A percentile compares a stretch with the other conserved stretches of the same genome.
These are phyloP conservation scores for Ceratocystis variospora DNA, from an alignment of 2,329 filamentous ascomycete species.

Conservation along the genomic window DNA sequence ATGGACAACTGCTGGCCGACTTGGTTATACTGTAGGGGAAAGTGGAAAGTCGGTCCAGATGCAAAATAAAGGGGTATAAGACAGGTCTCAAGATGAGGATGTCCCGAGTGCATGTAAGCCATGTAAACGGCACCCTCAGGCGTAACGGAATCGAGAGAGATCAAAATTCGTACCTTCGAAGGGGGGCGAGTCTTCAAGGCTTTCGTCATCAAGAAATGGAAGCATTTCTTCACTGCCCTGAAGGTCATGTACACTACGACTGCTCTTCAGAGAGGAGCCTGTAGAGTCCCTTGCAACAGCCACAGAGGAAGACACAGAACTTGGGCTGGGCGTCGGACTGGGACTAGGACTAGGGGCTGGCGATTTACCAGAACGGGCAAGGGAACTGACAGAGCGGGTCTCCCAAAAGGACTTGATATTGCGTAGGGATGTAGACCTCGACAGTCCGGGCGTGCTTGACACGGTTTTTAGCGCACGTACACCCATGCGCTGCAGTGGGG, in stretches of 20 bases:
- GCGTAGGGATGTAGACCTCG: constrained; percentile 9
- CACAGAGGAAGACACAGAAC: neutral
- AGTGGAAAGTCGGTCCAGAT: neutral
- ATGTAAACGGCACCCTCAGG: neutral
- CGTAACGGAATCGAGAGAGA: constrained; percentile 15
- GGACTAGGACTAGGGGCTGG: neutral
- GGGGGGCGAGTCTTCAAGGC: constrained; percentile 25
- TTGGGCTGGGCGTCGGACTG: neutral
- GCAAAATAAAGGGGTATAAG: constrained; percentile 8
- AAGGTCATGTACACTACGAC: neutral
- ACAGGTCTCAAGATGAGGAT: neutral
- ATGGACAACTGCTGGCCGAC: constrained; percentile 8
- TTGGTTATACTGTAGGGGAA: neutral
- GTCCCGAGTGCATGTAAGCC: neutral
- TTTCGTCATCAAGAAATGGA: constrained; percentile 38
- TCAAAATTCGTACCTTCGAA: constrained; percentile 6
- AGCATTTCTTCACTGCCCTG: constrained; percentile 45
- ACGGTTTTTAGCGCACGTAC: constrained; percentile 29
- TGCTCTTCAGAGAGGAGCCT: constrained; percentile 28
- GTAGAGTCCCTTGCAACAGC: neutral
- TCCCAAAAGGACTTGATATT: constrained; percentile 17
- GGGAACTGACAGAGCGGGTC: constrained; percentile 3
- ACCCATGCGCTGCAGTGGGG: constrained; percentile 42
- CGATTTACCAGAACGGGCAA: neutral
- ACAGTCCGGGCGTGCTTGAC: constrained; percentile 3